A percentile compares a stretch with the other conserved stretches of the same genome.
Conservation (phyloP, 108 stramenopile species). For the Cyclotella sp. region DNA sequence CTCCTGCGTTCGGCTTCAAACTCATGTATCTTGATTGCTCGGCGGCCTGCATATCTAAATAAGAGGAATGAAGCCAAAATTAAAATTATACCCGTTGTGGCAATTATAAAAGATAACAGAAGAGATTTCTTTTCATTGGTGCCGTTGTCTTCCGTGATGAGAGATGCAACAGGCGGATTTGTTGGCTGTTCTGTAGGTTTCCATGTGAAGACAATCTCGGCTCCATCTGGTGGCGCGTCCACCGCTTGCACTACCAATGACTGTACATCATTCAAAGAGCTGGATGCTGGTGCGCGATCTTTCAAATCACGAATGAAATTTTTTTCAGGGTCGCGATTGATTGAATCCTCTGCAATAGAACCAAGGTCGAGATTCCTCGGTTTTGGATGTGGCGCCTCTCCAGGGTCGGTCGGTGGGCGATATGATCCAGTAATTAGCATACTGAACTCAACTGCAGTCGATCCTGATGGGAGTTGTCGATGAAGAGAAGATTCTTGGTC, state of each 20-base stretch:
- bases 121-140: constrained; percentile 4
- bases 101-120: constrained; percentile 23
- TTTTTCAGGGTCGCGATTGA: constrained; percentile 28
- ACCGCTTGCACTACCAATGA: constrained; percentile 6
- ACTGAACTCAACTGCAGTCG: constrained; percentile 32
- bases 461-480: constrained; percentile 26
- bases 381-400: constrained; percentile 14
- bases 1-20: constrained; percentile 5
- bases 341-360: constrained; percentile 32
- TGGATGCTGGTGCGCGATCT: constrained; percentile 12
- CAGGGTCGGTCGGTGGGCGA: constrained; percentile 8
- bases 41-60: constrained; percentile 18
- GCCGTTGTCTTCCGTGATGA: neutral
- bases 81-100: constrained; percentile 23
- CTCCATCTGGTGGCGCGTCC: constrained; percentile 4
- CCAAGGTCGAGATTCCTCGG: constrained; percentile 22
- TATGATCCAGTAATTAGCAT: constrained; percentile 42
- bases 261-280: constrained; percentile 7
- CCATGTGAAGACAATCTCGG: constrained; percentile 9
- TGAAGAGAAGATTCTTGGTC: neutral
- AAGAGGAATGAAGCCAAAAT: constrained; percentile 23
- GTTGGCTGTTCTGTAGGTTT: constrained; percentile 25
- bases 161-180: neutral
- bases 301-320: constrained; percentile 41
- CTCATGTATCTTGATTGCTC: constrained; percentile 8